These are phyloP conservation scores for Biancaea sappan DNA, from an alignment of 306 rosid genomes.

Conservation along the genomic window DNA sequence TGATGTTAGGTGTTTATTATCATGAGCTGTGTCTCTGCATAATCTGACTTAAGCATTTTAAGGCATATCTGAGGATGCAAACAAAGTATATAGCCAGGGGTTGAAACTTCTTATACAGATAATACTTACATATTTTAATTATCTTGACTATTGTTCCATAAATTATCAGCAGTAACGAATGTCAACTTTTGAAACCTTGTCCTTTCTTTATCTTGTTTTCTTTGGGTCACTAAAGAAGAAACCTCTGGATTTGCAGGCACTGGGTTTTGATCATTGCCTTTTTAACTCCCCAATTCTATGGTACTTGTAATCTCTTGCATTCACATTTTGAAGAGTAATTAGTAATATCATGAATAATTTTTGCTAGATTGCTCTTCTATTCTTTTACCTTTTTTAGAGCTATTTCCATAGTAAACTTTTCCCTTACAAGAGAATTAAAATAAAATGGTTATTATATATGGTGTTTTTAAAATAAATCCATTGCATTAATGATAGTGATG, in stretches of 20 bases:
- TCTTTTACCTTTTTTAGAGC: background rate
- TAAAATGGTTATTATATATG: no score
- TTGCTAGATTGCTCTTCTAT: background rate
- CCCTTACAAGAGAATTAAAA: no score
- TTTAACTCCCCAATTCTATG: background rate
- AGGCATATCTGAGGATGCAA: slow-evolving; percentile 52
- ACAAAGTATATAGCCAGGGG: slow-evolving; percentile 10
- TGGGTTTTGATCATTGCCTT: background rate
- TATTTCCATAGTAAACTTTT: no score
- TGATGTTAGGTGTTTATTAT: slow-evolving; percentile 40
- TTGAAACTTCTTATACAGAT: background rate
- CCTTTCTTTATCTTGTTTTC: background rate
- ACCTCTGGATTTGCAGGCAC: background rate
- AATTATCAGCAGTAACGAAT: background rate
- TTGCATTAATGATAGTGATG: background rate
- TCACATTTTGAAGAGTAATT: background rate
- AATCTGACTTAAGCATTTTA: slow-evolving; percentile 73
- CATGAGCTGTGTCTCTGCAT: slow-evolving; percentile 61
- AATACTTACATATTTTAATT: background rate
- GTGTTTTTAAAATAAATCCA: background rate
- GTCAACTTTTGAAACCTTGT: background rate
- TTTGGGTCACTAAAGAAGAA: background rate
- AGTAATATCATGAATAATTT: background rate
- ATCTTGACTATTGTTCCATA: background rate
- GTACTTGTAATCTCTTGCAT: background rate